These are phyloP conservation scores for Scleroderma bovista DNA, from an alignment of 768 basidiomycete genomes.

Conservation along the genomic window DNA sequence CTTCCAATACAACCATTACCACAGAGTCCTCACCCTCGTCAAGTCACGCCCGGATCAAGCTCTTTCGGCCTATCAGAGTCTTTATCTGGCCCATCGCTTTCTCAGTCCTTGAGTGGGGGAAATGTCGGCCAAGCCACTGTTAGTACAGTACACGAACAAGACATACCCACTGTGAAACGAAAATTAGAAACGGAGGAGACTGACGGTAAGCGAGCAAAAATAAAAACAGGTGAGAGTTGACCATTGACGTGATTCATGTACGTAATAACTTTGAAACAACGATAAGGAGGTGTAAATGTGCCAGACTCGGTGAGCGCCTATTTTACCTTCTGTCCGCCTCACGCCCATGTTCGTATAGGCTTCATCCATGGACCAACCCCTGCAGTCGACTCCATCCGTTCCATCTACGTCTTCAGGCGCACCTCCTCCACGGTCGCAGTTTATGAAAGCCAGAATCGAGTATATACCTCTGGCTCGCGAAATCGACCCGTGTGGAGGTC, in stretches of 20 bases:
- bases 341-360: constrained; percentile 15
- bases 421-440: constrained; percentile 40
- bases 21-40: constrained; percentile 26
- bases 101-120: constrained; percentile 8
- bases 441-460: constrained; percentile 77
- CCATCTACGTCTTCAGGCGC: constrained; percentile 27
- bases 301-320: constrained; percentile 41
- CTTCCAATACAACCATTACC: constrained; percentile 23
- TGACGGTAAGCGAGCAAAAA: constrained; percentile 64
- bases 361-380: constrained; percentile 12
- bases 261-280: constrained; percentile 22
- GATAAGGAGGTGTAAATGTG: constrained; percentile 39
- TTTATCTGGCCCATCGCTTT: constrained; percentile 16
- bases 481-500: constrained; percentile 72
- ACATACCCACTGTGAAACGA: constrained; percentile 63
- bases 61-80: constrained; percentile 22
- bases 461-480: constrained; percentile 80
- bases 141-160: constrained; percentile 35
- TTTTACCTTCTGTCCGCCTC: constrained; percentile 6
- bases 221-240: constrained; percentile 59
- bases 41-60: constrained; percentile 15
- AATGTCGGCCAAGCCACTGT: constrained; percentile 7
- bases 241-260: constrained; percentile 18
- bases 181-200: constrained; percentile 63
- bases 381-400: constrained; percentile 18